These are phyloP conservation scores for Lavandula angustifolia DNA, from an alignment of 257 asterid species.

Conservation along the genomic window DNA sequence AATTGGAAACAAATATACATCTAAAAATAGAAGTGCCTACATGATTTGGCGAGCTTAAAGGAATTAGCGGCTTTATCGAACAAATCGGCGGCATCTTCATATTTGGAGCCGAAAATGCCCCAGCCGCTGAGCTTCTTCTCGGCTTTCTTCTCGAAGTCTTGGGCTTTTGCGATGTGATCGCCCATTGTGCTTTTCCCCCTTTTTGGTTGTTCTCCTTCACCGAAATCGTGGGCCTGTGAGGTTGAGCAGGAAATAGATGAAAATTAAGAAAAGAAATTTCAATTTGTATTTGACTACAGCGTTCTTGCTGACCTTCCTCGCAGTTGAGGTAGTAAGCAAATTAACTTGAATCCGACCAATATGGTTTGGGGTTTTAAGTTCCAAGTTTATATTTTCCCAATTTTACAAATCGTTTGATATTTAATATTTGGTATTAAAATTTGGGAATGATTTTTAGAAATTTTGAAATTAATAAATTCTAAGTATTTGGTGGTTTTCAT, in stretches of 20 bases:
- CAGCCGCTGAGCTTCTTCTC: slow-evolving; percentile 87
- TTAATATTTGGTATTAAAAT: no score
- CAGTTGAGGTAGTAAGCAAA: slow-evolving; percentile 21
- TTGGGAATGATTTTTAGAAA: no score
- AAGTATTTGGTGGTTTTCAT: no score
- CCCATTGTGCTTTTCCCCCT: slow-evolving; percentile 47
- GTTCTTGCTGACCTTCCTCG: no score
- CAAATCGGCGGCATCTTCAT: slow-evolving; percentile 88
- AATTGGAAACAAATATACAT: slow-evolving; percentile 5
- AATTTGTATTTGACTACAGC: slow-evolving; percentile 31
- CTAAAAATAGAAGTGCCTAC: slow-evolving; percentile 35
- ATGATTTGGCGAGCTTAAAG: slow-evolving; percentile 90
- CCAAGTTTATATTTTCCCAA: no score
- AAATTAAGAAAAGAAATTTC: slow-evolving; percentile 17
- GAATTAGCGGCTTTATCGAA: slow-evolving; percentile 85
- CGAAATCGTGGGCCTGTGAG: slow-evolving; percentile 21
- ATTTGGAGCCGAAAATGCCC: slow-evolving; percentile 74
- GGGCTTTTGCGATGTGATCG: slow-evolving; percentile 71
- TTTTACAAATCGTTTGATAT: no score
- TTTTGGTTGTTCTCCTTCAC: slow-evolving; percentile 19
- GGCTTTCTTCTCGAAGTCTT: slow-evolving; percentile 77
- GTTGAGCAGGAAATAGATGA: slow-evolving; percentile 22
- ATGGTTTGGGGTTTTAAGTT: background rate
- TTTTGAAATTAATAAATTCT: no score
- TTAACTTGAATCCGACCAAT: background rate